phyloP scores from a whole-genome alignment of 345 rosid species.

The Lepidium didymum region DNA sequence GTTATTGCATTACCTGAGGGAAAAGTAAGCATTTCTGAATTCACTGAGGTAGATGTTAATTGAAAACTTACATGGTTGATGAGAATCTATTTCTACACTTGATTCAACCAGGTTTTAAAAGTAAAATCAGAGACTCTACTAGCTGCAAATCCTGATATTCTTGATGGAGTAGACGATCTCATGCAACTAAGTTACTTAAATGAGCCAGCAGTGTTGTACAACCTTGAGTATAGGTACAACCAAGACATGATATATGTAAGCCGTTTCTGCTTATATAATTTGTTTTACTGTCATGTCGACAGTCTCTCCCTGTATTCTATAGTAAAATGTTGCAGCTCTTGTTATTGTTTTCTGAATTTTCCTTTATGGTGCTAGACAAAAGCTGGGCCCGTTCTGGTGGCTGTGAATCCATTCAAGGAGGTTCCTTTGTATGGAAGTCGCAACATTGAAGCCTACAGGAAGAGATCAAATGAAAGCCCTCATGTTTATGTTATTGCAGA shows the following conservation, averaged over 20 bases:
- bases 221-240: slow-evolving; percentile 69
- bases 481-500: slow-evolving; percentile 78
- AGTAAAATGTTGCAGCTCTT: background rate
- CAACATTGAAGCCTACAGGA: slow-evolving; percentile 48
- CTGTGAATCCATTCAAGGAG: slow-evolving; percentile 80
- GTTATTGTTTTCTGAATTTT: slow-evolving; percentile 1
- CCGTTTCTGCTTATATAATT: slow-evolving; percentile 5
- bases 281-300: background rate
- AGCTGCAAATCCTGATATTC: slow-evolving; percentile 87
- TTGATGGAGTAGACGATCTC: slow-evolving; percentile 83
- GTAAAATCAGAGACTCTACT: slow-evolving; percentile 54
- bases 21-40: slow-evolving; percentile 43
- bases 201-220: slow-evolving; percentile 88
- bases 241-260: slow-evolving; percentile 80
- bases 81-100: background rate
- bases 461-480: slow-evolving; percentile 45
- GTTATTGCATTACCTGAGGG: slow-evolving; percentile 54
- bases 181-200: slow-evolving; percentile 87
- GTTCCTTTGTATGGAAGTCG: slow-evolving; percentile 54
- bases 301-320: slow-evolving; percentile 7
- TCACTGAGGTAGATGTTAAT: background rate
- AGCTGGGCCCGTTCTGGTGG: slow-evolving; percentile 83
- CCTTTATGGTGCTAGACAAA: slow-evolving; percentile 48
- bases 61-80: background rate
- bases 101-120: slow-evolving; percentile 49